Evolutionary conservation across 78 protist genomes (phyloP).

Genomic region (Cavenderia fasciculata): DNA sequence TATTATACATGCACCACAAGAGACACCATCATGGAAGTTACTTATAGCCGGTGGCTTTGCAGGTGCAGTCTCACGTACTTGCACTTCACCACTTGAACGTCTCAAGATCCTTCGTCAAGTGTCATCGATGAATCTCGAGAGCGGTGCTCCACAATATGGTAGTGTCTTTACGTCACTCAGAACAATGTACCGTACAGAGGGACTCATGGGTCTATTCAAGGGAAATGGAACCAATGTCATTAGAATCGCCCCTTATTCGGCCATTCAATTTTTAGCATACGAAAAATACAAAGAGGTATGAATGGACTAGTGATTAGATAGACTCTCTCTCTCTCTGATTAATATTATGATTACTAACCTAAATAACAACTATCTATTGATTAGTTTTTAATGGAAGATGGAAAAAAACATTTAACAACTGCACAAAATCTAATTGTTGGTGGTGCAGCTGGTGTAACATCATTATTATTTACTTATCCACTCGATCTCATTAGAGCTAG

Average conservation of each 20-base stretch:
- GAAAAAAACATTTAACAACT: conserved; percentile 37
- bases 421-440: conserved; percentile 61
- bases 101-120: conserved; percentile 91
- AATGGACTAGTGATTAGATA: neutral
- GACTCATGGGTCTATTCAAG: conserved; percentile 79
- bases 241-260: conserved; percentile 81
- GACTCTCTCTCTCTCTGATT: neutral
- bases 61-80: conserved; percentile 93
- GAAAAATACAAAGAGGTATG: conserved; percentile 72
- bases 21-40: conserved; percentile 63
- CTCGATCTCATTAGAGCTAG: conserved; percentile 87
- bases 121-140: conserved; percentile 26
- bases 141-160: conserved; percentile 14
- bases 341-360: neutral
- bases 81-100: conserved; percentile 92
- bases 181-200: conserved; percentile 56
- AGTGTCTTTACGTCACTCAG: conserved; percentile 34
- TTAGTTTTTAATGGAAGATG: conserved; percentile 13
- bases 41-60: conserved; percentile 93
- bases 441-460: conserved; percentile 84
- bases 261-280: conserved; percentile 75
- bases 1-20: conserved; percentile 28
- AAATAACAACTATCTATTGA: no score
- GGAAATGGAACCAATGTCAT: conserved; percentile 91
- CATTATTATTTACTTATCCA: conserved; percentile 84